phyloP scores from a whole-genome alignment of 495 filamentous ascomycete genomes.

The Penicillium lividum region DNA sequence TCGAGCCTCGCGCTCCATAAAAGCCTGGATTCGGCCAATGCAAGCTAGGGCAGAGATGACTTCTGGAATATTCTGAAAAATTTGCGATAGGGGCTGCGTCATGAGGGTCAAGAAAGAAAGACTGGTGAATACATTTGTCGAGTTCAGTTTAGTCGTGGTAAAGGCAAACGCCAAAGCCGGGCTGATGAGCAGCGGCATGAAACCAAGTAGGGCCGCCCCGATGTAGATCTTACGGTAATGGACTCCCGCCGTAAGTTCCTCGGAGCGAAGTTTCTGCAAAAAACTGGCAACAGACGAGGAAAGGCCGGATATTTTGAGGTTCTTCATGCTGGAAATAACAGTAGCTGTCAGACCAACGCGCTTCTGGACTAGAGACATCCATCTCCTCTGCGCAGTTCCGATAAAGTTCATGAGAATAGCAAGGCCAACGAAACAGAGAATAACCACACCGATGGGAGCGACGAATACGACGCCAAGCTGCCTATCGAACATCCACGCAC shows the following conservation, averaged over 20 bases:
- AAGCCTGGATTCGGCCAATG: slow-evolving; percentile 41
- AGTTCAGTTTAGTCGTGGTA: neutral
- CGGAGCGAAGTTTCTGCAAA: neutral
- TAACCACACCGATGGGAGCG: slow-evolving; percentile 39
- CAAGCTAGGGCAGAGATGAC: slow-evolving; percentile 36
- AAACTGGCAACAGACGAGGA: neutral
- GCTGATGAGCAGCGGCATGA: neutral
- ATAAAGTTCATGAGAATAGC: slow-evolving; percentile 19
- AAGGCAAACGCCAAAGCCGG: neutral
- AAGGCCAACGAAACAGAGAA: slow-evolving; percentile 25
- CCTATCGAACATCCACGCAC: slow-evolving; percentile 48
- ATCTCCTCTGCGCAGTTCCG: slow-evolving; percentile 16
- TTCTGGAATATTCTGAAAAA: neutral
- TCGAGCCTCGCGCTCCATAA: slow-evolving; percentile 34
- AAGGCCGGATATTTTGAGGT: slow-evolving; percentile 9
- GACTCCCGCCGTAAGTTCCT: neutral
- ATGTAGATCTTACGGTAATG: neutral
- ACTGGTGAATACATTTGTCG: neutral
- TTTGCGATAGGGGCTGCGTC: neutral
- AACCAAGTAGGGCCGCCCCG: neutral
- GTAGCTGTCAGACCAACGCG: slow-evolving; percentile 29
- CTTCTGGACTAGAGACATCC: slow-evolving; percentile 26
- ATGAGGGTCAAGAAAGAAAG: slow-evolving; percentile 1
- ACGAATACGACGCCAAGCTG: slow-evolving; percentile 49
- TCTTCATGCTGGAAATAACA: slow-evolving; percentile 48